Conservation (phyloP, 2,329 filamentous ascomycete genomes). For the Gremmenia infestans region DNA sequence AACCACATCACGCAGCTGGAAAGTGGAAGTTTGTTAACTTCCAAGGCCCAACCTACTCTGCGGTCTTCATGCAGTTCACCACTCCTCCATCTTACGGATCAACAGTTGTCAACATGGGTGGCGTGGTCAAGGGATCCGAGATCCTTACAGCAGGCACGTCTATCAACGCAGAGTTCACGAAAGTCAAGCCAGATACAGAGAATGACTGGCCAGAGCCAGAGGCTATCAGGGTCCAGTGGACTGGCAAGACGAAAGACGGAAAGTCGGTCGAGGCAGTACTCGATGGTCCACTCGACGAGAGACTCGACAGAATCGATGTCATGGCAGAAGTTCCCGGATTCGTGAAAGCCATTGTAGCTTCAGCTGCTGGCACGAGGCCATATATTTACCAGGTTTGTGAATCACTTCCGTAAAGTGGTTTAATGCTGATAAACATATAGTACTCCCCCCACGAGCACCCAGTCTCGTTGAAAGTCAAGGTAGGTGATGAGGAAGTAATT, state of each 20-base stretch:
- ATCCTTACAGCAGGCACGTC: conserved; percentile 67
- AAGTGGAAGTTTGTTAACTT: conserved; percentile 94
- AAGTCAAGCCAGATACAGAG: conserved; percentile 64
- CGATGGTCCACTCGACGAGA: conserved; percentile 62
- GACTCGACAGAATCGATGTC: conserved; percentile 81
- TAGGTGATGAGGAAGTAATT: conserved; percentile 70
- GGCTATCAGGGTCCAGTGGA: conserved; percentile 70
- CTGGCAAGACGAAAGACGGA: conserved; percentile 70
- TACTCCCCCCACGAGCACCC: conserved; percentile 62
- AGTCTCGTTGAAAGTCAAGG: conserved; percentile 73
- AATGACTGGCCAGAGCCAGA: conserved; percentile 88
- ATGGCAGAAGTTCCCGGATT: conserved; percentile 96
- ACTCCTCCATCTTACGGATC: conserved; percentile 90
- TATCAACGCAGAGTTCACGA: conserved; percentile 64
- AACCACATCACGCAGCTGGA: conserved; percentile 91
- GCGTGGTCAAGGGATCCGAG: conserved; percentile 74
- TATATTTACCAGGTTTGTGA: conserved; percentile 88
- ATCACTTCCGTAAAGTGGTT: conserved; percentile 1
- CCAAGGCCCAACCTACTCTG: conserved; percentile 81
- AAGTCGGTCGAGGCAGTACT: conserved; percentile 66
- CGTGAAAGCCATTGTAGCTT: conserved; percentile 88
- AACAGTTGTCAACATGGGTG: conserved; percentile 78
- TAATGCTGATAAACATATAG: conserved; percentile 40
- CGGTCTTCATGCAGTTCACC: conserved; percentile 91
- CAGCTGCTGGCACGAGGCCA: conserved; percentile 84